Evolutionary conservation across 2,329 filamentous ascomycete genomes (phyloP), one percentile per base, ranked within the genome.

Genomic region (Gnomoniopsis sp.): DNA sequence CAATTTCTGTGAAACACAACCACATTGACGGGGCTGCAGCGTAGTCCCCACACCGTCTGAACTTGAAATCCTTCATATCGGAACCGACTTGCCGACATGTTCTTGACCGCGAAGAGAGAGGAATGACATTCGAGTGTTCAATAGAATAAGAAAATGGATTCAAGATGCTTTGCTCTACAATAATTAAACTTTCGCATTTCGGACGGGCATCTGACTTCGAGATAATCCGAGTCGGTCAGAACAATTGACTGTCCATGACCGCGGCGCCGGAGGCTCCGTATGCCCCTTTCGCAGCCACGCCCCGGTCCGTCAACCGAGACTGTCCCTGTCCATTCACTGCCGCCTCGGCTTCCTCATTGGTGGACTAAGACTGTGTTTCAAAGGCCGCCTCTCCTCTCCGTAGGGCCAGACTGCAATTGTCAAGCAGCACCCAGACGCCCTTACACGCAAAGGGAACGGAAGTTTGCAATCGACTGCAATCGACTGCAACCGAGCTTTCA

Each of bases 281-380:
- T 10, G 2, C 22, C 30, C 52, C 44, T 21, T 46, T 58, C 55
- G 19, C 41, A 55, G 23, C 23, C 43, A 23, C 33, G 26, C 15
- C 43, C 47, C 59, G 55, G 53, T 55, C 59, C 59, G 59, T 21
- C 22, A 52, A 30, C 51, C 51, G 52, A 19, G 34, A n/a, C 49
- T 48, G 46, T 44, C 48, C 47, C 19, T 49, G 21, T 21, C 15
- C 23, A 21, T 21, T 19, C 3, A 17, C 22, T 19, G 33, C 19
- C 38, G 21, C 30, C 41, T 26, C 21, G 14, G n/a, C 21, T 43
- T 21, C 33, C 22, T 57, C 34, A 61, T 61, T 61, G 59, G 59
- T 61, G 59, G 59, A 61, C 56, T 48, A 44, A 49, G 15, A 17
- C 10, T 43, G 44, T 23, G 7, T 49, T 23, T 19, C 22, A 26